Percentiles rank a stretch among this genome's conserved stretches.
phyloP scores from a whole-genome alignment of 805 yeast species.

The Yarrowia sp. region DNA sequence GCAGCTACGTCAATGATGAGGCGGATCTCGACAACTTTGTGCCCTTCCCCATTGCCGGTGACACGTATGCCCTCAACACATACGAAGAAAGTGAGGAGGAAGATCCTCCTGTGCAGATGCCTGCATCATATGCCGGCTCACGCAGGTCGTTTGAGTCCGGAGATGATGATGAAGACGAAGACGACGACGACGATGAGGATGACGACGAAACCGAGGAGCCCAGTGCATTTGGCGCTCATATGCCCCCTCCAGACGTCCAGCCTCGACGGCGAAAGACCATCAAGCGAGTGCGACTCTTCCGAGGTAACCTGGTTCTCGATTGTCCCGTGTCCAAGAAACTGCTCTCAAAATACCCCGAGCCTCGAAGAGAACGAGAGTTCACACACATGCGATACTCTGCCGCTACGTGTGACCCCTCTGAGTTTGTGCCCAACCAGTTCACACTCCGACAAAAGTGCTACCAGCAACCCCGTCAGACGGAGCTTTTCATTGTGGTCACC shows the following conservation, averaged over 20 bases:
- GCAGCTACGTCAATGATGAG: conserved; percentile 35
- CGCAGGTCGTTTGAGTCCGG: conserved; percentile 30
- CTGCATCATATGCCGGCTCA: conserved; percentile 20
- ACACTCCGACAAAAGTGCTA: conserved; percentile 81
- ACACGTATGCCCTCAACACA: conserved; percentile 40
- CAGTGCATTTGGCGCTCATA: conserved; percentile 27
- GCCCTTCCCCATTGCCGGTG: conserved; percentile 41
- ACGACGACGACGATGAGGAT: conserved; percentile 31
- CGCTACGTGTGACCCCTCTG: conserved; percentile 84
- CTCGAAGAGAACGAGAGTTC: conserved; percentile 58
- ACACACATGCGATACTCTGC: conserved; percentile 90
- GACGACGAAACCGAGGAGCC: conserved; percentile 31
- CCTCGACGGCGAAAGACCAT: conserved; percentile 39
- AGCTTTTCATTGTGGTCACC: conserved; percentile 78
- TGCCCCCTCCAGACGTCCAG: conserved; percentile 35
- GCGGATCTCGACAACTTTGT: conserved; percentile 32
- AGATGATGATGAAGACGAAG: conserved; percentile 30
- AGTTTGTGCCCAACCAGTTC: conserved; percentile 59
- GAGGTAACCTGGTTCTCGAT: conserved; percentile 81
- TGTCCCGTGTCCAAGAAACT: conserved; percentile 80
- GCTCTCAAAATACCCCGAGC: conserved; percentile 50
- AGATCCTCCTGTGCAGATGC: conserved; percentile 22
- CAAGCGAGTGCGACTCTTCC: conserved; percentile 52
- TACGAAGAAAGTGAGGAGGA: conserved; percentile 31
- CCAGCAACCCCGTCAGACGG: conserved; percentile 74